Evolutionary conservation across 345 rosid genomes (phyloP).

Genomic region (Lagerstroemia speciosa): DNA sequence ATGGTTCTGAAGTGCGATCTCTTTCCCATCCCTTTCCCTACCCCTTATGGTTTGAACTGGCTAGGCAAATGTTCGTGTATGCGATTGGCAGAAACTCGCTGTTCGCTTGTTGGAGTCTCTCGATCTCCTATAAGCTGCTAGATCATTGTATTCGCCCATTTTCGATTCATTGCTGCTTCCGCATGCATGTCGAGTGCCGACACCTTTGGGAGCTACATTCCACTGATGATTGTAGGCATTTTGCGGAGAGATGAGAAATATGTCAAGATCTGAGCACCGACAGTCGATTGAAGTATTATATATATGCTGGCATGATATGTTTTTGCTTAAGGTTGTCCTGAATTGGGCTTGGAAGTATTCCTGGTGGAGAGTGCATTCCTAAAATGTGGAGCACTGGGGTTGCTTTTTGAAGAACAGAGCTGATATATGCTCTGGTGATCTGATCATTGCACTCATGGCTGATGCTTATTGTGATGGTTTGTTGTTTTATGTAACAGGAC

Average conservation of each 20-base stretch:
- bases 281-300: background rate
- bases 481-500: constrained; percentile 25
- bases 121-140: background rate
- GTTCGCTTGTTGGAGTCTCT: background rate
- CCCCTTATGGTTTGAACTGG: background rate
- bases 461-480: background rate
- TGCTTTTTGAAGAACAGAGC: background rate
- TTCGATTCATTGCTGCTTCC: no score
- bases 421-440: background rate
- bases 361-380: no score
- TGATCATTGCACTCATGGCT: background rate
- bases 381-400: background rate
- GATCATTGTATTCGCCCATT: background rate
- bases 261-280: background rate
- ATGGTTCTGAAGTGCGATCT: background rate
- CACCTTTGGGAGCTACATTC: no score
- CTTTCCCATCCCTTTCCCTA: background rate
- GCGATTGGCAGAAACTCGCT: background rate
- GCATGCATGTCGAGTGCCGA: no score
- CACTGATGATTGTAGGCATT: no score
- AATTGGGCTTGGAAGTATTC: background rate
- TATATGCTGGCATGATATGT: background rate
- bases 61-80: background rate
- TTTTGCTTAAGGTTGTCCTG: background rate
- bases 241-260: background rate